Conservation (phyloP, 1,284 basidiomycete species). For the Ceratobasidium sp. region DNA sequence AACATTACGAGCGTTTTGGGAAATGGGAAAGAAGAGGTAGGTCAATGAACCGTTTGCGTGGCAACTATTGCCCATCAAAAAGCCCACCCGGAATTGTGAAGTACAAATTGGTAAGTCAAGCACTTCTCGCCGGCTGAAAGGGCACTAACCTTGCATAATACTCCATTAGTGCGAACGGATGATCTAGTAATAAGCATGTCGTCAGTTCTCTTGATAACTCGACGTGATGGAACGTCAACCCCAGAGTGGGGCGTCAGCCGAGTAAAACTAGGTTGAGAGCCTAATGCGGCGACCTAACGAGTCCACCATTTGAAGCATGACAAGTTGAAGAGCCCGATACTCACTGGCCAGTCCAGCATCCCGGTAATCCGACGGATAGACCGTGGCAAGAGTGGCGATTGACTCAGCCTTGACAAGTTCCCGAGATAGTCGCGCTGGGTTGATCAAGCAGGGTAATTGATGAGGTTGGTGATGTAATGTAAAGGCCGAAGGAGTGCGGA, state of each 20-base stretch:
- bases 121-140: conserved; percentile 44
- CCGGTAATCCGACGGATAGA: conserved; percentile 29
- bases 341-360: conserved; percentile 12
- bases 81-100: neutral
- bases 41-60: conserved; percentile 50
- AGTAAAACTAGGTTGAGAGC: neutral
- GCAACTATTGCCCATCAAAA: conserved; percentile 45
- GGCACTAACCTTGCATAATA: conserved; percentile 43
- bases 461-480: too few relatives aligned
- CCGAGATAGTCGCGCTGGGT: conserved; percentile 31
- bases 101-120: conserved; percentile 10
- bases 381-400: conserved; percentile 35
- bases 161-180: conserved; percentile 53
- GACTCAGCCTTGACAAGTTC: conserved; percentile 32
- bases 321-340: neutral
- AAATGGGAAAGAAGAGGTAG: conserved; percentile 53
- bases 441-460: neutral
- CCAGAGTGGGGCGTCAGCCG: too few relatives aligned
- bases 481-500: too few relatives aligned
- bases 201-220: too few relatives aligned
- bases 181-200: too few relatives aligned
- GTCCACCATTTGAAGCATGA: neutral
- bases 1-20: conserved; percentile 51
- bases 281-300: neutral
- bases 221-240: neutral